phyloP scores from a whole-genome alignment of 2,329 filamentous ascomycete species.

The Tolypocladium ophioglossoides region DNA sequence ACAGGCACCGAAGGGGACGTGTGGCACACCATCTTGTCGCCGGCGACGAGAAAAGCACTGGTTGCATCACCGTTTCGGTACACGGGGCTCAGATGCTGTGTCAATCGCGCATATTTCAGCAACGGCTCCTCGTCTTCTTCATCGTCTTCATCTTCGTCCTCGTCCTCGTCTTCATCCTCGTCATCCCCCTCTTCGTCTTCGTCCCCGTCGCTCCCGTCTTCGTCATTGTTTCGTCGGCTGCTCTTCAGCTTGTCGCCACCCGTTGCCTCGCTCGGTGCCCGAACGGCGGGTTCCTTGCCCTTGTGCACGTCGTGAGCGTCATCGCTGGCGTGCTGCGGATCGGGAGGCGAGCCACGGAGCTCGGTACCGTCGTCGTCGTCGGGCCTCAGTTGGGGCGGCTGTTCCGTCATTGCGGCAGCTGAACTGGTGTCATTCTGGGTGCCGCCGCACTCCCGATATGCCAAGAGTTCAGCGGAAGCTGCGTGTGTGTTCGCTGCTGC shows the following conservation, averaged over 20 bases:
- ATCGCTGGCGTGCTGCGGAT: neutral
- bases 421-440: conserved; percentile 19
- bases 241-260: conserved; percentile 6
- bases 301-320: neutral
- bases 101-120: conserved; percentile 85
- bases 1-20: conserved; percentile 7
- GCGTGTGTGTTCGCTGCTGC: neutral
- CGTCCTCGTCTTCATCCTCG: conserved; percentile 40
- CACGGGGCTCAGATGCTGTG: conserved; percentile 64
- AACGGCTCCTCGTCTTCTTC: conserved; percentile 90
- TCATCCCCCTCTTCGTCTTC: conserved; percentile 28
- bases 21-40: conserved; percentile 81
- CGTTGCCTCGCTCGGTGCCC: neutral
- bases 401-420: conserved; percentile 29
- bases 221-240: conserved; percentile 9
- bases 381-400: conserved; percentile 19
- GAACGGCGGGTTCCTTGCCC: neutral
- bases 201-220: conserved; percentile 13
- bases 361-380: conserved; percentile 12
- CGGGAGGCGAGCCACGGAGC: neutral
- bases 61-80: conserved; percentile 96
- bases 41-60: conserved; percentile 78
- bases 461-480: conserved; percentile 3
- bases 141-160: conserved; percentile 62
- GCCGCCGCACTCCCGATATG: conserved; percentile 4